Base-by-base conservation (phyloP, 2,329 filamentous ascomycete species). In the Chaetomium strumarium region DNA sequence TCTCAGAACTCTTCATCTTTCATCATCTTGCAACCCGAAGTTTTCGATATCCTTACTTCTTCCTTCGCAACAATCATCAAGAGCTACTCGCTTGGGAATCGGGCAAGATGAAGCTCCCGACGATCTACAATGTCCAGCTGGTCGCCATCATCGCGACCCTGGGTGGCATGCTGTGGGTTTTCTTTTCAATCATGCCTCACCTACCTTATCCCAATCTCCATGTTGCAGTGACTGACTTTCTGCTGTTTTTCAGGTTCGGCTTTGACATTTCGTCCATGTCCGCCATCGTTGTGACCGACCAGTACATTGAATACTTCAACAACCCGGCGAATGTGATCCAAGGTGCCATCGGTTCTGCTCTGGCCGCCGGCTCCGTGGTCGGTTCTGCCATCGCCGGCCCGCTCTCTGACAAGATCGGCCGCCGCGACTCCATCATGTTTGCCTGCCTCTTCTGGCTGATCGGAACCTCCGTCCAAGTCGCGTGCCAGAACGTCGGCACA, bases 261-360 rank as follows among this genome's bases (percentile, higher is more conserved):
- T 81, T 81, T 64, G 78, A 81, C 56, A 79, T 81, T 53, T 75
- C 73, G 29, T 80, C 77, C 52, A 81, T 81, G 74, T 76, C 75
- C 14, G 79, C 77, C 52, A 80, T 80, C 62, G 76, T 80, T 55
- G 74, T 74, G 29, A 75, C 75, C 12, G 57, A 71, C 6, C 70
- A 76, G 51, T 81, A 80, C 60, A 70, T 75, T 50, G 69, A 74
- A 1, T 80, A 75, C 67, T 81, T 80, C 64, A 62, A 75, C 66
- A 68, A 71, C 17, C 74, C 75, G 0, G 66, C 66, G 9, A 70
- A 69, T 19, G 66, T 74, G 16, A 67, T 69, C 11, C 76, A 79
- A 58, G 77, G 77, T 29, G 75, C 75, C 38, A 79, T 79, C 57
- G 75, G 74, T 0, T 74, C 75, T 14, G 70, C 74, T 49, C 74